A percentile compares a stretch with the other conserved stretches of the same genome.
These are phyloP conservation scores for Trametes cinnabarina DNA, from an alignment of 768 basidiomycete genomes.

Conservation along the genomic window DNA sequence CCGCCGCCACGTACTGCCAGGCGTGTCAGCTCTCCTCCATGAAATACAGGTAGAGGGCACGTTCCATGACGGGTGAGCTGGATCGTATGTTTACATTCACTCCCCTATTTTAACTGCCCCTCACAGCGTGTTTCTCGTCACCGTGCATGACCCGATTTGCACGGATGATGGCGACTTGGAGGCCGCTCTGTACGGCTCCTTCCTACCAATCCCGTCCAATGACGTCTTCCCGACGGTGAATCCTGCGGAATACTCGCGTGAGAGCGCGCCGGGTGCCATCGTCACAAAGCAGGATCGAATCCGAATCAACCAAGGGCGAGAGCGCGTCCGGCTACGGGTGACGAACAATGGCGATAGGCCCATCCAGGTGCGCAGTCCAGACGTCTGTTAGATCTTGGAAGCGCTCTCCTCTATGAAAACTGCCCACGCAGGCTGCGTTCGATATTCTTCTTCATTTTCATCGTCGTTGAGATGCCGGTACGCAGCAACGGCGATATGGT, in stretches of 20 bases:
- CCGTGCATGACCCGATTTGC: conserved; percentile 93
- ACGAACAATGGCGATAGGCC: conserved; percentile 93
- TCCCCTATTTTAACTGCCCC: not conserved
- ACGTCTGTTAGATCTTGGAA: not conserved
- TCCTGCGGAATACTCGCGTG: conserved; percentile 46
- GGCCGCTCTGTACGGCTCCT: conserved; percentile 92
- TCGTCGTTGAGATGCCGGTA: too few species aligned
- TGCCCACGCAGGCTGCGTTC: too few species aligned
- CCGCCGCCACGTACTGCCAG: conserved; percentile 82
- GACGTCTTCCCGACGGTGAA: conserved; percentile 61
- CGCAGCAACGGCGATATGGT: too few species aligned
- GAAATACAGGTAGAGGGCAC: conserved; percentile 96
- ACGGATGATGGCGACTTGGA: conserved; percentile 74
- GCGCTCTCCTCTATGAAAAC: too few species aligned
- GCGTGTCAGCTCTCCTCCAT: conserved; percentile 71
- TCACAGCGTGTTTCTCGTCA: conserved; percentile 86
- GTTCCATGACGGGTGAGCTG: conserved; percentile 74
- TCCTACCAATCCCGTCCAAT: conserved; percentile 75
- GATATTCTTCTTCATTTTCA: too few species aligned
- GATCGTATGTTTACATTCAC: not conserved
- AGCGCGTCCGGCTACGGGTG: conserved; percentile 69
- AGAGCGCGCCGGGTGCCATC: conserved; percentile 72
- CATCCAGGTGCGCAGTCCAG: conserved; percentile 61
- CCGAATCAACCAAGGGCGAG: conserved; percentile 70
- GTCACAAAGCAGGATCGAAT: conserved; percentile 65